Evolutionary conservation across 768 basidiomycete genomes (phyloP), one percentile per base, ranked within the genome.

Genomic region (Mycena galopus): DNA sequence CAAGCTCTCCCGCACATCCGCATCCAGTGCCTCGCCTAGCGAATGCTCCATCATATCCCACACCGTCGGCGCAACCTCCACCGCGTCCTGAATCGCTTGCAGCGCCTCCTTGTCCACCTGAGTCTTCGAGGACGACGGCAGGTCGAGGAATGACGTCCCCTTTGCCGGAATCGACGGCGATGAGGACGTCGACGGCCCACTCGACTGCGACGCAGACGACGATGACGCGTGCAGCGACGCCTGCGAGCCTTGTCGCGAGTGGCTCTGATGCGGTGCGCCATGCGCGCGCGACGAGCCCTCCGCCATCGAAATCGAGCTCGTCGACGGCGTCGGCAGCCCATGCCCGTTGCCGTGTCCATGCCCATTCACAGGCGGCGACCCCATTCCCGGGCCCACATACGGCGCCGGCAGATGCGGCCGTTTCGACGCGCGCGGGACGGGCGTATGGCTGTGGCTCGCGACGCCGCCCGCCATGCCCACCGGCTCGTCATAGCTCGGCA

Each of bases 11-110:
- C 82, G 83, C 67, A 91, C 81, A 55, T 90, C 87, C 50, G 79
- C 69, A 56, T 85, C 84, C 30, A 84, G 75, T n/a, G 84, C 79
- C 35, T 89, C 86, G 32, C 82, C 82, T 64, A 94, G 81, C 72
- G 93, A 86, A 67, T 92, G 91, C 73, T 92, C 91, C 78, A 96
- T 90, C 85, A 93, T 88, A 69, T 91, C 86, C 94, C 96, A 98
- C 27, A 95, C 93, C 29, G 87, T 85, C 14, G 93, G 93, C 12
- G 95, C 96, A 16, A 93, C 88, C 27, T 94, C 91, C 11, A 96
- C 90, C 17, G 96, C 94, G 10, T 84, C 83, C 74, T 91, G 91
- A 80, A 98, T 91, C 30, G 94, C 92, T 69, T 93, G 90, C 9
- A 97, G 82, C 4, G 94, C 89, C 76, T 95, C 93, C 64, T 91